Percentiles rank a stretch among this genome's conserved stretches.
Conservation (phyloP, 2,329 filamentous ascomycete species). For the Hypoxylon sp. region DNA sequence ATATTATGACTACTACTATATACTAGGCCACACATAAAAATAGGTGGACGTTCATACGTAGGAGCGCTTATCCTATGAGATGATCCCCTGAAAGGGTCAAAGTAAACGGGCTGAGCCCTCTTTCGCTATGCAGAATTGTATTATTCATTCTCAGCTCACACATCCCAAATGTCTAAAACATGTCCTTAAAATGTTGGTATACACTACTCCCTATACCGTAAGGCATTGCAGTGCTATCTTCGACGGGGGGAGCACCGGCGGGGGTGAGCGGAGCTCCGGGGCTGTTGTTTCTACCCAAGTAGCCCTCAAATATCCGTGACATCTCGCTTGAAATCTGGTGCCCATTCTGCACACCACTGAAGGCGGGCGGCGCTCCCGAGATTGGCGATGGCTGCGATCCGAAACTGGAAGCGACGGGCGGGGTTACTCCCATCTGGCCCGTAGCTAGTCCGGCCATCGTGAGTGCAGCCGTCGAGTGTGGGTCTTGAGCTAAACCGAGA, state of each 20-base stretch:
- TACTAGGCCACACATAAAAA: neutral
- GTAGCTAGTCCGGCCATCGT: slow-evolving; percentile 70
- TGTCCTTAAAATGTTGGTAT: slow-evolving; percentile 54
- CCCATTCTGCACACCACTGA: slow-evolving; percentile 59
- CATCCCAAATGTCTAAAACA: slow-evolving; percentile 47
- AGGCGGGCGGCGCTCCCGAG: slow-evolving; percentile 37
- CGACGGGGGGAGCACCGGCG: slow-evolving; percentile 30
- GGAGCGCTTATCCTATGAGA: neutral
- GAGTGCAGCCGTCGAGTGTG: slow-evolving; percentile 67
- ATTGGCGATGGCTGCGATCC: slow-evolving; percentile 40
- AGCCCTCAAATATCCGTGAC: slow-evolving; percentile 64
- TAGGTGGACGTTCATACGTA: neutral
- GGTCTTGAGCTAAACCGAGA: slow-evolving; percentile 72
- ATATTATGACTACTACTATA: neutral
- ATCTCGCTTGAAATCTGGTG: slow-evolving; percentile 68
- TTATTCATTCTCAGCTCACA: neutral
- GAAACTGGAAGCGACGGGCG: slow-evolving; percentile 37
- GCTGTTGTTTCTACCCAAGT: slow-evolving; percentile 50
- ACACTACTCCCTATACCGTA: slow-evolving; percentile 43
- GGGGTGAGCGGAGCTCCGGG: slow-evolving; percentile 27
- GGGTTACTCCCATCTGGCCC: slow-evolving; percentile 52
- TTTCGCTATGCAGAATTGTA: neutral
- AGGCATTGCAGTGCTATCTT: slow-evolving; percentile 22
- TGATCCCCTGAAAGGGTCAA: neutral
- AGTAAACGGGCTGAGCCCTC: neutral